Evolutionary conservation across 2,329 filamentous ascomycete genomes (phyloP), one percentile per base, ranked within the genome.

Genomic region (Fusarium graminum): DNA sequence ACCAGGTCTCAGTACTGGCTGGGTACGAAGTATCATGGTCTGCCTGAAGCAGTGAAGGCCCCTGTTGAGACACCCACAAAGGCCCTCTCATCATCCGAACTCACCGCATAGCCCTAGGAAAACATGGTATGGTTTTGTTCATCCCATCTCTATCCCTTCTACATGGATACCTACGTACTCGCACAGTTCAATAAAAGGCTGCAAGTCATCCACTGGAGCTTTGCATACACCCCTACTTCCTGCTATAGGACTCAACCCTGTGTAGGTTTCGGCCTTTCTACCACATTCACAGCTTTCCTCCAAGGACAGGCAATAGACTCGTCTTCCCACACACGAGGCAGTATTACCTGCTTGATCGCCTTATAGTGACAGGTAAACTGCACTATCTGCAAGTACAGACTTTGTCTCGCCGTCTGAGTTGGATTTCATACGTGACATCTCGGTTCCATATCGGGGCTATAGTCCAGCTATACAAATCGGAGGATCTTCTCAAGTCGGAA

Each of bases 31-130:
- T 59, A 44, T 43, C 19, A 47, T 53, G 51, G 47, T 50, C 59
- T 53, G 53, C 39, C 59, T 47, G 52, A 19, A 13, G 52, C 22
- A 22, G 22, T 22, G 22, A 22, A 22, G 22, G 22, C 55, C 69
- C 65, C 63, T 69, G 59, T 54, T 51, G 50, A 45, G 59, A 49
- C 25, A 44, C 52, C 44, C 55, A 50, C 60, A 65, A 62, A 60
- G 46, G 41, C 72, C 57, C 59, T 71, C 59, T 69, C 43, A 63
- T 71, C 67, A 58, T 71, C 59, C 49, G 59, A 67, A 61, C 62
- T 65, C 49, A 32, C 41, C n/a, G n/a, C 34, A 16, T 60, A 58
- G 54, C 43, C 55, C 59, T 41, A 34, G 58, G 53, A 57, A 36
- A 64, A 45, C 62, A 72, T 60, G 63, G 65, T 56, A 28, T 40